Conservation (phyloP, 768 basidiomycete genomes). For the Cystofilobasidium ferigula region DNA sequence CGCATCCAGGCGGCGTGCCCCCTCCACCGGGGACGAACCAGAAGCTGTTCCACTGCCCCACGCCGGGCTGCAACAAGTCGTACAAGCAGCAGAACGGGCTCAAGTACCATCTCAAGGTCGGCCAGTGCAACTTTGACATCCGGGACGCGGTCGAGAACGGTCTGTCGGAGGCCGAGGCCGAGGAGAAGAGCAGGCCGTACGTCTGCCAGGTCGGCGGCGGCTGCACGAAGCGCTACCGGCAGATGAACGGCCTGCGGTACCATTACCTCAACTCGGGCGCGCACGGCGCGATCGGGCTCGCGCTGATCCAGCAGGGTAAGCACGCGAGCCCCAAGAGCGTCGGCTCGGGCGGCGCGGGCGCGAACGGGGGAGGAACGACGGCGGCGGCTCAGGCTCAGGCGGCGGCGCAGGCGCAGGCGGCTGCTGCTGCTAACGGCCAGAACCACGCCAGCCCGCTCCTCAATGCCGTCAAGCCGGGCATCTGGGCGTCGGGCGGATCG, state of each 20-base stretch:
- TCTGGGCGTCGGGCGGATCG: neutral
- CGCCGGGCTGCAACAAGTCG: slow-evolving; percentile 86
- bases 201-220: slow-evolving; percentile 67
- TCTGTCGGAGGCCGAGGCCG: slow-evolving; percentile 61
- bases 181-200: slow-evolving; percentile 68
- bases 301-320: slow-evolving; percentile 55
- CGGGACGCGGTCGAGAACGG: slow-evolving; percentile 55
- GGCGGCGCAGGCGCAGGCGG: slow-evolving; percentile 4
- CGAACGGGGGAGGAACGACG: slow-evolving; percentile 12
- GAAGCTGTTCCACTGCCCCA: slow-evolving; percentile 57
- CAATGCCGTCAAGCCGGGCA: neutral
- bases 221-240: slow-evolving; percentile 72
- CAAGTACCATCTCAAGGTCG: slow-evolving; percentile 75
- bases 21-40: slow-evolving; percentile 22
- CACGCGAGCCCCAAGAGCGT: slow-evolving; percentile 35
- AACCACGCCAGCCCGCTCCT: neutral
- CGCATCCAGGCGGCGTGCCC: slow-evolving; percentile 19
- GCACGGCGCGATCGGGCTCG: slow-evolving; percentile 79
- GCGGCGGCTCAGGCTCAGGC: slow-evolving; percentile 5
- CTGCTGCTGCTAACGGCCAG: neutral
- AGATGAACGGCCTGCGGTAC: slow-evolving; percentile 23
- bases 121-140: slow-evolving; percentile 84
- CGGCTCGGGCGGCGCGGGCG: slow-evolving; percentile 3
- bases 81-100: slow-evolving; percentile 94
- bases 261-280: slow-evolving; percentile 58